phyloP scores from a whole-genome alignment of 441 rosid species.

The Arabidopsis hybrid region DNA sequence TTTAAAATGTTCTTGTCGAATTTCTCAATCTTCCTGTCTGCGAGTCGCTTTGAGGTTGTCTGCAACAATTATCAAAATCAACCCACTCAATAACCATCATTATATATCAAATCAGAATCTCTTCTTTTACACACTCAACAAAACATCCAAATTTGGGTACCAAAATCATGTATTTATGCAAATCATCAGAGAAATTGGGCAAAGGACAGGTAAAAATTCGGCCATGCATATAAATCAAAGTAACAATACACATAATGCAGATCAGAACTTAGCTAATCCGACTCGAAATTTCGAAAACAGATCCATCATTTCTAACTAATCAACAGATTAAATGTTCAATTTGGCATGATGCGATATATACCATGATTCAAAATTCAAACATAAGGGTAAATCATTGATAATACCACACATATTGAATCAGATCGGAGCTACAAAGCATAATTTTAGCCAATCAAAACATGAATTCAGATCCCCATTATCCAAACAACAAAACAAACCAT shows the following conservation, averaged over 20 bases:
- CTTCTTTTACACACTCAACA: not conserved
- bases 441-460: not conserved
- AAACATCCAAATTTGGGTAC: not conserved
- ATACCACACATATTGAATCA: not conserved
- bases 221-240: conserved; percentile 15
- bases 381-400: conserved; percentile 7
- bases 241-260: conserved; percentile 13
- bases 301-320: not conserved
- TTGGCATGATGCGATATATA: not conserved
- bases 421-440: not conserved
- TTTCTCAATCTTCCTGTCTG: conserved; percentile 77
- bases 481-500: not conserved
- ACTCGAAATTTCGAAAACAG: not conserved
- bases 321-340: not conserved
- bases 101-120: not conserved
- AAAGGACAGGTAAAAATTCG: not conserved
- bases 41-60: conserved; percentile 88
- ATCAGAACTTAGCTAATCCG: not conserved
- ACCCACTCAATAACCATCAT: not conserved
- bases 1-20: conserved; percentile 83
- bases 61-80: conserved; percentile 35
- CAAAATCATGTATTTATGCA: not conserved
- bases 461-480: not conserved
- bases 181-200: not conserved
- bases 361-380: not conserved